Base-by-base conservation (phyloP, 805 yeast genomes). In the Danielia oregonensis region DNA sequence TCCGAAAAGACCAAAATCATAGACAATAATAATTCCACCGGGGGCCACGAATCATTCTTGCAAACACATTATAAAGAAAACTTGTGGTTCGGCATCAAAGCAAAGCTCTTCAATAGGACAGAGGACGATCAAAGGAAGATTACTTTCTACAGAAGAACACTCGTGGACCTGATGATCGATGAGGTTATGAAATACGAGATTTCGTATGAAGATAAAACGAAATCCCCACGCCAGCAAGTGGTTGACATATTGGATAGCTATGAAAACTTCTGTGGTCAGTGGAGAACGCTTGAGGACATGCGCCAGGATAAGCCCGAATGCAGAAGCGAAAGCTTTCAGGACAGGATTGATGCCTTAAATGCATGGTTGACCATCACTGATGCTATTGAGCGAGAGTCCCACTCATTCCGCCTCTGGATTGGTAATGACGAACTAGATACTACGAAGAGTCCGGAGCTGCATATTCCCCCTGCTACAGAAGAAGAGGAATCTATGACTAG, bases 41-140 rank as follows among this genome's bases (percentile, higher is more conserved):
- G 56, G 26, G 53, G 55, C 19, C 68, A 63, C 42, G 82, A 78
- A 44, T 57, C 70, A 35, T 64, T 74, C 43, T 48, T 76, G 36
- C 71, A 76, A 39, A 67, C 79, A 4, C 66, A 76, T 5, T 74
- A 75, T 53, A 78, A 78, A 43, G 85, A 82, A 48, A 86, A 79
- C 40, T 62, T 87, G 24, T 93, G 98, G 98, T 60, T 86, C 35
- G 96, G 91, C 16, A 74, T 93, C 13, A 69, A 86, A 32, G 89
- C 97, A 1, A 86, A 84, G 59, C 69, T 85, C 32, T 78, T 78
- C 39, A 89, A 93, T 13, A 72, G 96, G 40, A 70, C 91, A 0
- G 80, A 82, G 35, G 86, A 78, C 24, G 95, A 86, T 40, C 95
- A 91, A 54, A 65, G 74, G 29, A 74, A 79, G 46, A 70, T 86